Evolutionary conservation across 1,284 basidiomycete genomes (phyloP).

Genomic region (Apiotrichum domesticum): DNA sequence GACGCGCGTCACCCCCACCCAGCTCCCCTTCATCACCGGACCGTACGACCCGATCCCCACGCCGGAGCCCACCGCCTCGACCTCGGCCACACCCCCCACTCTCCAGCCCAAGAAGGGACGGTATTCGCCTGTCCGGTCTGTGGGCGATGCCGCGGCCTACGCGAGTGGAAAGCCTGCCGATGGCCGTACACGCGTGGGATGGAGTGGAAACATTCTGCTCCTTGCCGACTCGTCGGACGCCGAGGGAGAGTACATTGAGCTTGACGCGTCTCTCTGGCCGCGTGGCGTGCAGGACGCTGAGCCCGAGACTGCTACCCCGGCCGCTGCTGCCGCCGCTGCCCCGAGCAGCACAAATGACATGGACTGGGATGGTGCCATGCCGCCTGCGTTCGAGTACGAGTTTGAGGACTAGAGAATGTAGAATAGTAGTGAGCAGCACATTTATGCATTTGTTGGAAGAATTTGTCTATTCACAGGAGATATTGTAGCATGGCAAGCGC

Average conservation of each 20-base stretch:
- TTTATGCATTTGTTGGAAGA: not conserved
- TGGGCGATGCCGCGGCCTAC: conserved; percentile 15
- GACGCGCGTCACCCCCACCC: conserved; percentile 85
- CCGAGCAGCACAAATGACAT: conserved; percentile 37
- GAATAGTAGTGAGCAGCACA: conserved; percentile 2
- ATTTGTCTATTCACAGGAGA: not conserved
- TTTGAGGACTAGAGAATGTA: conserved; percentile 34
- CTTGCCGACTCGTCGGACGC: conserved; percentile 55
- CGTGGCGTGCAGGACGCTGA: conserved; percentile 40
- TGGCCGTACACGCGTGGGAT: conserved; percentile 14
- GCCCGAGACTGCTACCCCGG: conserved; percentile 31
- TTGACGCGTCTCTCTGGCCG: conserved; percentile 50
- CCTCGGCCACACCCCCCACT: not conserved
- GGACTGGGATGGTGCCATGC: conserved; percentile 69
- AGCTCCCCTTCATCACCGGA: conserved; percentile 67
- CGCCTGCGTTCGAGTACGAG: conserved; percentile 51
- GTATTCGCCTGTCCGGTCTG: conserved; percentile 15
- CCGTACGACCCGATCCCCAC: conserved; percentile 16
- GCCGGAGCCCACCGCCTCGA: not conserved
- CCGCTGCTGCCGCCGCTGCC: conserved; percentile 22
- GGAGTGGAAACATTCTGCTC: conserved; percentile 68
- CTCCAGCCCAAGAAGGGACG: conserved; percentile 15
- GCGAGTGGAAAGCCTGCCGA: conserved; percentile 15
- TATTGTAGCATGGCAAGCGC: not conserved
- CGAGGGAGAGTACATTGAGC: conserved; percentile 61